Conservation (phyloP, 164 flowering plant genomes). For the Liriodendron chinense region DNA sequence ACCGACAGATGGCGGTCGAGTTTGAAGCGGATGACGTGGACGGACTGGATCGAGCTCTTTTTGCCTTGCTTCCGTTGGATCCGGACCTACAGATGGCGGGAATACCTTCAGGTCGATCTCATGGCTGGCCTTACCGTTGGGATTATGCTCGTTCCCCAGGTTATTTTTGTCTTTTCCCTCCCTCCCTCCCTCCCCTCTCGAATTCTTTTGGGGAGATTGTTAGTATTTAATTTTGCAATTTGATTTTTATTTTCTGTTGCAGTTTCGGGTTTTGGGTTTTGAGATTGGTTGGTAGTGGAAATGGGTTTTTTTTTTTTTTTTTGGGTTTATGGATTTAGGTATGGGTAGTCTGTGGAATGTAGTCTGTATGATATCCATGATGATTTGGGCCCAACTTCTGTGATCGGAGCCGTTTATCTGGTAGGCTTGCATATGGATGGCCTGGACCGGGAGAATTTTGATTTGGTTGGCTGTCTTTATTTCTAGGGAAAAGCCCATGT, state of each 20-base stretch:
- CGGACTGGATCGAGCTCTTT: conserved; percentile 62
- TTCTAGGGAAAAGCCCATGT: no score
- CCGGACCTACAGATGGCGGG: conserved; percentile 67
- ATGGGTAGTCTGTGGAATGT: no score
- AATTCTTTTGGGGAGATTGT: not conserved
- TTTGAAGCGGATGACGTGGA: conserved; percentile 43
- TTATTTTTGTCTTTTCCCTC: conserved; percentile 10
- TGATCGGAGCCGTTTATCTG: no score
- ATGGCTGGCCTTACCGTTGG: conserved; percentile 88
- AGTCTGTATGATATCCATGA: no score
- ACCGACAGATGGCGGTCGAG: conserved; percentile 36
- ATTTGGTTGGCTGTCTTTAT: no score
- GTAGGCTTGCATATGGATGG: no score
- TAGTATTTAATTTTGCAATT: not conserved
- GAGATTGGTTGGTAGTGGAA: not conserved
- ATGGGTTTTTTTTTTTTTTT: not conserved
- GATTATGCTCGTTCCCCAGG: conserved; percentile 99
- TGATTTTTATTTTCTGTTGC: not conserved
- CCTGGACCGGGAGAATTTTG: no score
- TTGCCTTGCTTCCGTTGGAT: conserved; percentile 90
- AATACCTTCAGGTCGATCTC: conserved; percentile 78
- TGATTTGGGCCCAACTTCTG: no score
- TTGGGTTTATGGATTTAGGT: not conserved
- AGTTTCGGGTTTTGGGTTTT: not conserved
- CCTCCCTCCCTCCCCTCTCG: not conserved